Base-by-base conservation (phyloP, 2,329 filamentous ascomycete genomes). In the Tricladium varicosporioides region DNA sequence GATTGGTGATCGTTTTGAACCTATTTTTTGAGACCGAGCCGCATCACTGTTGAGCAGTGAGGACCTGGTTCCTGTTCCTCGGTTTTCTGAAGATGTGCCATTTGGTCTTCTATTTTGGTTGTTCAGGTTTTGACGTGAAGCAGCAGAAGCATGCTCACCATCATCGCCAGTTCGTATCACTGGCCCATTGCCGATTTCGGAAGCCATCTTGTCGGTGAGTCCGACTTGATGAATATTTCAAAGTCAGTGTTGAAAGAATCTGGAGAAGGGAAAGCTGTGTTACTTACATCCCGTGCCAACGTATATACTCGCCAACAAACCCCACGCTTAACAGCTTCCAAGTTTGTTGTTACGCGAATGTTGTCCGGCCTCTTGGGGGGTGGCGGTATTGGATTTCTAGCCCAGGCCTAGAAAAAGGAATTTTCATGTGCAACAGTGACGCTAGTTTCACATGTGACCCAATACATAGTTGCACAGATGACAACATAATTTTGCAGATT, bases 1-100 rank as follows among this genome's bases (percentile, higher is more conserved):
- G 66, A 87, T 71, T 45, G 85, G 70, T 85, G 88, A 89, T 55
- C 65, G 52, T 53, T 56, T 74, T 59, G 45, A 50, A 53, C 53
- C 42, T 9, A 8, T 47, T 47, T 54, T 57, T 27, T 48, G 45
- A 51, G 47, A 19, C 42, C 7, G 22, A 27, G 50, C 31, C 32
- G 44, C 53, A 53, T 48, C 52, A 48, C 51, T 36, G 47, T 57
- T 36, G 36, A 43, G 33, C 31, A 53, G 18, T 33, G 53, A 36
- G 33, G 51, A 54, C 48, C 33, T 16, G 27, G 53, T 10, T 51
- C 48, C 45, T 27, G 54, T 15, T 18, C 16, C 51, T 22, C 14
- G 44, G 31, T 16, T 46, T 51, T 27, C 22, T 7, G 22, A 48
- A 5, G 51, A 36, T 51, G 5, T 55, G 19, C 51, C 50, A 57